Base-by-base conservation (phyloP, 805 yeast genomes). In the Kluyveromyces siamensis region DNA sequence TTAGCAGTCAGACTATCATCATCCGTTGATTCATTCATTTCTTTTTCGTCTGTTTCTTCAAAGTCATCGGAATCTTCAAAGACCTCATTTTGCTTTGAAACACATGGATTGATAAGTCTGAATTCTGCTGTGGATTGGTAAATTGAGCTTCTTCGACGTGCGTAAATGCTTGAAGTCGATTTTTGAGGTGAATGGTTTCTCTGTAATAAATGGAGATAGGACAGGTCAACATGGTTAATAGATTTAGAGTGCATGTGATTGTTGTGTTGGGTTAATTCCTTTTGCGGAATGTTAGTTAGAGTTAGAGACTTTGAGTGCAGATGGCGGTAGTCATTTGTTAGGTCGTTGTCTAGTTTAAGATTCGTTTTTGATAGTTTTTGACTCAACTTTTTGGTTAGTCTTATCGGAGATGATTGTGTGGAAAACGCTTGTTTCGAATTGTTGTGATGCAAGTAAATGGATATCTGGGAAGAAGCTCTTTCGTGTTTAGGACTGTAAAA, bases 121-220 rank as follows among this genome's bases (percentile, higher is more conserved):
- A 33, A 11, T 2, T 43, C 45, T 14, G 10, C 33, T 14, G 27
- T 27, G 8, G 45, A 33, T 27, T 43, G 45, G 19, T 27, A 38
- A n/a, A 39, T 39, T 8, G 51, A 51, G 27, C 53, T 48, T 40
- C 48, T 50, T 40, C 53, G 41, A 30, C 53, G 37, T 11, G 46
- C 46, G 17, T 37, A 19, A 16, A 42, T n/a, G 6, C 47, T 45
- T 17, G 59, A 53, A 6, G 57, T 44, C 8, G 66, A 63, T 52
- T 61, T 65, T 9, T 62, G 55, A 10, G 70, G 67, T 2, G 70
- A 66, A 43, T 63, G 63, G 27, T 48, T 53, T 46, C 54, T 58
- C 51, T 65, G 69, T 17, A 65, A 43, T 13, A 56, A 51, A 48
- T 58, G 63, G 11, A 65, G 49, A 49, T 64, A 65, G 45, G 58